Evolutionary conservation across 192 early-diverging fungal species (phyloP), one percentile per base, ranked within the genome.

Genomic region (Mortierella hygrophila): DNA sequence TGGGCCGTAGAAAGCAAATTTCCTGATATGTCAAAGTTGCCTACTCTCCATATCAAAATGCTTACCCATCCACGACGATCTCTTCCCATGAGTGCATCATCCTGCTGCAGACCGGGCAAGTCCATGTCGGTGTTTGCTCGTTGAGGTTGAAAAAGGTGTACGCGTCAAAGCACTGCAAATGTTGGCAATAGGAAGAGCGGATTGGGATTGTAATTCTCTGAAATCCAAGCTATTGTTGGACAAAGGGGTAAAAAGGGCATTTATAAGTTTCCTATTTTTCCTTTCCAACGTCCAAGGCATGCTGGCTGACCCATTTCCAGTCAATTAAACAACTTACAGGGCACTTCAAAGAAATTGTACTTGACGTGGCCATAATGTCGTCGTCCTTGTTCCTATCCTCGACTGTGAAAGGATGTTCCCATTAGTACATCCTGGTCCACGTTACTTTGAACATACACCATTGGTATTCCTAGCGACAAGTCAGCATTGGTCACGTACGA

Each of bases 81-180:
- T 94, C 94, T 41, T 88, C 88, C 77, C 90, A 90, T 5, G 92
- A 90, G 40, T 77, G 75, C 54, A 93, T 90, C 21, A 72, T 65
- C 29, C 80, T 52, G 63, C 88, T 89, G 78, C 96, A 97, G 1
- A 97, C 92, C 0, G 96, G 95, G 55, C 96, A 97, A 68, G 88
- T 92, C 93, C 93, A 96, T 9, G 91, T 91, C 0, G 93, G 91
- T 2, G 90, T 89, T 63, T 91, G 92, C 69, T 93, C 91, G 63
- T 95, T 96, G 80, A 97, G 90, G 65, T 91, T 87, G 55, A 97
- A 88, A 77, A 94, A 97, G 2, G 92, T 93, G 9, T 89, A 91
- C 20, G 89, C 91, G 74, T 97, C 96, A 88, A 96, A 97, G 83
- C 96, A 97, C 82, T 97, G 95, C n/a, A 95, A 70, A 80, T 97